Evolutionary conservation across 2,329 filamentous ascomycete genomes (phyloP), one percentile per base, ranked within the genome.

Genomic region (Trichothecium sympodiale): DNA sequence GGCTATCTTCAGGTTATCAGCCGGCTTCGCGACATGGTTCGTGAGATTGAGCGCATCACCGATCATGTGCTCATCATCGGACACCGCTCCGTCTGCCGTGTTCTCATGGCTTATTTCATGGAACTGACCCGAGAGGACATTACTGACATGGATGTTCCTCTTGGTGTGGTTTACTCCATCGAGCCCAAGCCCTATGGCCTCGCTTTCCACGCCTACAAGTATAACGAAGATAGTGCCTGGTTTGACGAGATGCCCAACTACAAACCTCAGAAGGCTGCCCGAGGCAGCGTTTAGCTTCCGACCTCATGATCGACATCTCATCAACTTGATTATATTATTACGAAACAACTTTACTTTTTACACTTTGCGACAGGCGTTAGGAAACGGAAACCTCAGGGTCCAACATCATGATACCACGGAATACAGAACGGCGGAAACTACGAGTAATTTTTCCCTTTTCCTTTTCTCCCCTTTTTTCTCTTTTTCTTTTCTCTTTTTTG

Each of bases 101-200:
- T 98, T 5, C 66, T 98, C 41, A 80, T 98, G 59, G 88, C 89
- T 2, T 98, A 98, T 60, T 98, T 98, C 61, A 87, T 91, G 65
- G 88, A 94, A 40, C 67, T 96, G 36, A 87, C 83, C 34, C 72
- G 88, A 26, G 80, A 94, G 43, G 83, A 94, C 51, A 93, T 98
- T 41, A 89, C 91, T 10, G 86, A 95, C 49, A 73, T 98, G 42
- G 89, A 96, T 52, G 84, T 95, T 31, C 91, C 91, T 1, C 66
- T 98, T 33, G 91, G 91, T 14, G 88, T 94, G 68, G 69, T 95
- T 7, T 98, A 94, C 57, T 84, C 87, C 47, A 81, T 98, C 33
- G 89, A 98, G 59, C 91, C 91, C 25, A 95, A 95, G 68, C 91
- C 91, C 1, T 98, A 98, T 47, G 91, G 91, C 12, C 88, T 95